Evolutionary conservation across 768 basidiomycete genomes (phyloP), one percentile per base, ranked within the genome.

Genomic region (Tulasnella sp.): DNA sequence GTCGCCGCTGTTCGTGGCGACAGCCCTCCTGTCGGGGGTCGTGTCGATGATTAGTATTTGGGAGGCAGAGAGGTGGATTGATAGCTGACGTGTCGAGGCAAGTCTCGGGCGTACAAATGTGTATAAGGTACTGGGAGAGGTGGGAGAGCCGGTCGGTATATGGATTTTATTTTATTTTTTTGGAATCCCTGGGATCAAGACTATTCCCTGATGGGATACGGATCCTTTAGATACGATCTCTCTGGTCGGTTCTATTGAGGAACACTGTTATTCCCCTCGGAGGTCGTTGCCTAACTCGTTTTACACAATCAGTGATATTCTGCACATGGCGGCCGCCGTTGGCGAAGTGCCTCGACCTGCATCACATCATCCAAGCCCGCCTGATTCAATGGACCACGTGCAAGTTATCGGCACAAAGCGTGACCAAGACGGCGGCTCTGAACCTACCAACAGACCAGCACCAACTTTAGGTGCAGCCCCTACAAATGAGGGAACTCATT

Each of bases 41-140:
- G 76, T 87, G 2, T 72, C 86, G 4, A 71, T 87, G 43, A 71
- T 87, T 62, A 81, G 80, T 60, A 80, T 84, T 10, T 86, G 80
- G 84, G 81, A 75, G 60, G 79, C 78, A 74, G 65, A 72, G 74
- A 60, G 73, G 73, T 31, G 76, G 79, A 27, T 69, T 71, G 1
- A 73, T 74, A 2, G 54, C 59, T 4, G 76, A 83, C 65, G 65
- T 75, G 15, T 68, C 70, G 50, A 70, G 76, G 52, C 80, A 84
- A 50, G 74, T 84, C 69, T 72, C 74, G 42, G 82, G 83, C 62
- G 80, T 86, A 2, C 73, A 80, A 49, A 75, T 74, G 53, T 85
- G 81, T 65, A 72, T 84, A 67, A 70, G 78, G 19, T 71, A 78
- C 2, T 70, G 85, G 42, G 72, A 77, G 46, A 65, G 72, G n/a